Evolutionary conservation across 768 basidiomycete species (phyloP).

Genomic region (Gymnopilus junonius): DNA sequence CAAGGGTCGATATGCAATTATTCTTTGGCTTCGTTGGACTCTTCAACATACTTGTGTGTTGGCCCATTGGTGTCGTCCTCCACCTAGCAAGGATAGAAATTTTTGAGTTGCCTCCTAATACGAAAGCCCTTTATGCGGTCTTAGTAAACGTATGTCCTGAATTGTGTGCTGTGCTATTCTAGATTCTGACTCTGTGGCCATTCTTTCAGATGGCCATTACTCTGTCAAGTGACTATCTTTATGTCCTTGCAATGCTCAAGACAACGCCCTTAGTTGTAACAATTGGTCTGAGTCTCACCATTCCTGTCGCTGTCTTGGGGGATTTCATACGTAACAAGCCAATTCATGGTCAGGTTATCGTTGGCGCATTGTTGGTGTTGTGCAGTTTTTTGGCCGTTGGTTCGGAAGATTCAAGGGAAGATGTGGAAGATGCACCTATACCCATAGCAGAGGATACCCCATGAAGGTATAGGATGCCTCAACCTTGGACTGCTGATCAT

Average conservation of each 20-base stretch:
- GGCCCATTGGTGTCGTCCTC: conserved; percentile 80
- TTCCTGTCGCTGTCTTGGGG: conserved; percentile 88
- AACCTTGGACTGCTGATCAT: neutral
- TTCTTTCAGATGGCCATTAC: conserved; percentile 77
- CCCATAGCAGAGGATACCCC: neutral
- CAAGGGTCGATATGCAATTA: conserved; percentile 88
- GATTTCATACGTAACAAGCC: conserved; percentile 51
- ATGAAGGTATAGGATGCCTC: neutral
- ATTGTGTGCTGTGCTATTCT: neutral
- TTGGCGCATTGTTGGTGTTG: conserved; percentile 80
- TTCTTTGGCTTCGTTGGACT: conserved; percentile 95
- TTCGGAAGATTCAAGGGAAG: conserved; percentile 29
- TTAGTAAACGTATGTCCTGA: conserved; percentile 40
- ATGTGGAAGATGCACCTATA: conserved; percentile 3
- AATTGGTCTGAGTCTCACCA: conserved; percentile 90
- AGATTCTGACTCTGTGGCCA: neutral
- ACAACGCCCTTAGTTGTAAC: conserved; percentile 95
- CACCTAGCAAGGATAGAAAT: conserved; percentile 73
- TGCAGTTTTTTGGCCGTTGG: conserved; percentile 63
- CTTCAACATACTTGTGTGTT: conserved; percentile 76
- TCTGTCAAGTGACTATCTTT: conserved; percentile 82
- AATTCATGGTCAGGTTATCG: conserved; percentile 59
- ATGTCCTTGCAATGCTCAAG: conserved; percentile 92
- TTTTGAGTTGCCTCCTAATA: conserved; percentile 70
- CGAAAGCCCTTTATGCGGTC: conserved; percentile 40